Evolutionary conservation across 352 stramenopile species (phyloP).

Genomic region (Phytophthora megakarya): DNA sequence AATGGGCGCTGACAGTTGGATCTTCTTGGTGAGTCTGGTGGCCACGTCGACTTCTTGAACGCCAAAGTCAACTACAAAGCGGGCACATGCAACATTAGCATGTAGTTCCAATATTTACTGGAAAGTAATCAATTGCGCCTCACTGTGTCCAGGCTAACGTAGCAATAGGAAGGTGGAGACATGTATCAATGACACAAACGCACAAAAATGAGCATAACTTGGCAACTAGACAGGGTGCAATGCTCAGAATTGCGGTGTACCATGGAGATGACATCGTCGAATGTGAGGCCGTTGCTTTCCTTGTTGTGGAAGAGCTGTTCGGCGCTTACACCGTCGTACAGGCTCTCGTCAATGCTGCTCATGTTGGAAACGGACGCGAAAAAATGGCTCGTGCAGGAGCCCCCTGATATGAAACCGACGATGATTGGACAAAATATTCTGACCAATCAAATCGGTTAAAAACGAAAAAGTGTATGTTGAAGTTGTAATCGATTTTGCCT

Average conservation of each 20-base stretch:
- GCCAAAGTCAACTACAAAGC: slow-evolving; percentile 88
- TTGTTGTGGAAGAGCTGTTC: slow-evolving; percentile 75
- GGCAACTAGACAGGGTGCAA: not conserved
- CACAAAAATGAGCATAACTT: slow-evolving; percentile 20
- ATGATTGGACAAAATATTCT: slow-evolving; percentile 15
- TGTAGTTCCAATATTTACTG: not conserved
- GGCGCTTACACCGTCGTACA: slow-evolving; percentile 73
- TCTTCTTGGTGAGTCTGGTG: slow-evolving; percentile 90
- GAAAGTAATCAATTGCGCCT: slow-evolving; percentile 17
- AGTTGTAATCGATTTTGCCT: too few relatives aligned
- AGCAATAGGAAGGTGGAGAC: not conserved
- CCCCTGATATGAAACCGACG: not conserved
- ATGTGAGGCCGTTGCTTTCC: slow-evolving; percentile 76
- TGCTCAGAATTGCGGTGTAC: slow-evolving; percentile 35
- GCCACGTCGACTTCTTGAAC: slow-evolving; percentile 94
- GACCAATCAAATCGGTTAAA: slow-evolving; percentile 16
- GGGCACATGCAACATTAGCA: not conserved
- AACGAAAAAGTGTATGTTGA: slow-evolving; percentile 17
- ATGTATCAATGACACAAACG: not conserved
- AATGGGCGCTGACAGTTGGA: slow-evolving; percentile 93
- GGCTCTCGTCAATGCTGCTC: slow-evolving; percentile 37
- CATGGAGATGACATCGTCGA: slow-evolving; percentile 88
- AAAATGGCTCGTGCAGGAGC: slow-evolving; percentile 15
- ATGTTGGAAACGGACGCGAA: slow-evolving; percentile 6
- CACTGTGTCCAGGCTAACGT: slow-evolving; percentile 68